These are phyloP conservation scores for Corylus americana DNA, from an alignment of 306 rosid species.

Conservation along the genomic window DNA sequence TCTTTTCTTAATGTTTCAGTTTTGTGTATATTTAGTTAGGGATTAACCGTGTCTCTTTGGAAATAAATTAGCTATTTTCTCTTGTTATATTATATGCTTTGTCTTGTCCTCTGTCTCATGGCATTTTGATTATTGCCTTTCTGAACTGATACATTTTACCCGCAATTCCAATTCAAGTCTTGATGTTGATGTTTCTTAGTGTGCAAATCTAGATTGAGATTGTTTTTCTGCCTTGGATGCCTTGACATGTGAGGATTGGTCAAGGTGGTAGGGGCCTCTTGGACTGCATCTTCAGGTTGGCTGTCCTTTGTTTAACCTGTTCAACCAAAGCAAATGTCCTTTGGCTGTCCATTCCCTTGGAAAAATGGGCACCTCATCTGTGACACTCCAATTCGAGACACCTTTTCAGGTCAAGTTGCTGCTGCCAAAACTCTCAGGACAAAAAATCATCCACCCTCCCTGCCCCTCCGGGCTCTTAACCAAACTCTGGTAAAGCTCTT, in stretches of 20 bases:
- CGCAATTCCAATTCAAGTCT: neutral
- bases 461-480: no score
- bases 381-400: no score
- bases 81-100: neutral
- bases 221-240: conserved; percentile 11
- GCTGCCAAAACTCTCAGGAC: no score
- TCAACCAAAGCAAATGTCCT: neutral
- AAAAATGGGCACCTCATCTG: no score
- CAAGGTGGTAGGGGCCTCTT: neutral
- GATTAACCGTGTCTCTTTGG: conserved; percentile 26
- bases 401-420: no score
- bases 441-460: no score
- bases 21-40: conserved; percentile 51
- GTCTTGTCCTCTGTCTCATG: conserved; percentile 6
- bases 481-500: no score
- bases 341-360: no score
- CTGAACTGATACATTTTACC: neutral
- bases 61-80: conserved; percentile 32
- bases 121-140: neutral
- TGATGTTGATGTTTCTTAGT: conserved; percentile 17
- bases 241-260: neutral
- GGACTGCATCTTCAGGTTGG: neutral
- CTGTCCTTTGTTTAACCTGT: neutral
- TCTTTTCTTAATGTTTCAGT: conserved; percentile 18
- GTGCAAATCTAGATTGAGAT: neutral